Conservation (phyloP, 257 asterid genomes). For the Solanum chaucha region DNA sequence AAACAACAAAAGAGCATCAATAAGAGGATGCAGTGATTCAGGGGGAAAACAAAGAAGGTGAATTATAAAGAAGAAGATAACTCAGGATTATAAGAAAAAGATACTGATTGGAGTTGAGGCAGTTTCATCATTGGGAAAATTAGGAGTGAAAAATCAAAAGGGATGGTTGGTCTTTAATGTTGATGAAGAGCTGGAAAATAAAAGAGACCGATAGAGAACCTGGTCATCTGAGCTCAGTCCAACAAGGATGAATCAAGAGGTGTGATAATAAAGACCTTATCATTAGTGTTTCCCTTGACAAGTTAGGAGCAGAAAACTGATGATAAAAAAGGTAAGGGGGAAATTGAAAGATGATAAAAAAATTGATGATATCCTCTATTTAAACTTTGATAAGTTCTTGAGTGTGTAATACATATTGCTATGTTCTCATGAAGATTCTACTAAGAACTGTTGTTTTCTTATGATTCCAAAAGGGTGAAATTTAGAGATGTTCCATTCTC, state of each 20-base stretch:
- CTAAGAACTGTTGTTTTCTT: neutral
- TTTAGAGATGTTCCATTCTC: neutral
- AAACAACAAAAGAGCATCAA: neutral
- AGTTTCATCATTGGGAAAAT: neutral
- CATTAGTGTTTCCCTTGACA: neutral
- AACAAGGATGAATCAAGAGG: neutral
- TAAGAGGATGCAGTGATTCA: neutral
- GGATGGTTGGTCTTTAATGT: neutral
- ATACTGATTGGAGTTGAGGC: neutral
- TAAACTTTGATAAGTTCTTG: neutral
- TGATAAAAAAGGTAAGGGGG: neutral
- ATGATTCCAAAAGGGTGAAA: neutral
- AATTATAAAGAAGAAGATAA: neutral
- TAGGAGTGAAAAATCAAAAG: neutral
- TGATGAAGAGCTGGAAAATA: neutral
- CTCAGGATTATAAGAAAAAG: neutral
- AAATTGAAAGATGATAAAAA: neutral
- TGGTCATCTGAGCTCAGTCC: neutral
- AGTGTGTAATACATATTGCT: neutral
- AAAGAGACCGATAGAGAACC: neutral
- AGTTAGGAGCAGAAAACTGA: neutral
- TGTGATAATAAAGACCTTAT: neutral
- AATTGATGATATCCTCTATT: too few species aligned
- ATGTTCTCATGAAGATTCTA: neutral
- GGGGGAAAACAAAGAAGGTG: neutral